Conservation (phyloP, 306 rosid species). For the Parietaria judaica region DNA sequence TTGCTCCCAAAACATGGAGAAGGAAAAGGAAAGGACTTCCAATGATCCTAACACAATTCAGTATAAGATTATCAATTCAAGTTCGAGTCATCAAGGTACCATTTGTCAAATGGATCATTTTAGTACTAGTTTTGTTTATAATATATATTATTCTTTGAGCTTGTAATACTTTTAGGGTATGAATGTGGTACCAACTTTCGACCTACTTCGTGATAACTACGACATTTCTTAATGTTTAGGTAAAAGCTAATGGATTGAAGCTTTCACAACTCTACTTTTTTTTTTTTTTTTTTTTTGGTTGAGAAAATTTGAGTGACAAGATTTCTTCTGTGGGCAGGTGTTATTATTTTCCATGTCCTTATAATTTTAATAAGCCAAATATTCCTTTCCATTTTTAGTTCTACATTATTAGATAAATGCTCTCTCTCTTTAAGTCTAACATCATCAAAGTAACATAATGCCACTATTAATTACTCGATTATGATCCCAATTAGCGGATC, state of each 20-base stretch:
- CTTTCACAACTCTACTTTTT: conserved; percentile 24
- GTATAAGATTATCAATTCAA: neutral
- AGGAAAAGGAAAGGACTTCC: neutral
- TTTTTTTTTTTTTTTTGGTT: conserved; percentile 18
- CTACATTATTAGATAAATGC: too few relatives aligned
- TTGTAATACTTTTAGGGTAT: neutral
- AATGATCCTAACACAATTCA: conserved; percentile 1
- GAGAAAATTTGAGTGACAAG: conserved; percentile 2
- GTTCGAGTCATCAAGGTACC: too few relatives aligned
- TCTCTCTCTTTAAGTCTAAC: neutral
- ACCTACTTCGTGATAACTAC: conserved; percentile 48
- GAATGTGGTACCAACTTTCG: conserved; percentile 32
- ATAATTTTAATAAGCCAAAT: neutral
- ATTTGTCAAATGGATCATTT: too few relatives aligned
- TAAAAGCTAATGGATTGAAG: conserved; percentile 23
- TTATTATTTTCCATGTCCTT: neutral
- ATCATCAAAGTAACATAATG: neutral
- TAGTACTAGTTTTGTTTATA: too few relatives aligned
- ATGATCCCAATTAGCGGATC: too few relatives aligned
- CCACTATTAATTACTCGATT: too few relatives aligned
- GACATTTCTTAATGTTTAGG: conserved; percentile 62
- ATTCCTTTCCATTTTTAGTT: neutral
- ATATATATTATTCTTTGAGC: too few relatives aligned
- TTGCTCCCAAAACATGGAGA: neutral
- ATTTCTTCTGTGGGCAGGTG: neutral